Percentiles rank a stretch among this genome's conserved stretches.
These are phyloP conservation scores for Schoenoplectus triqueter DNA, from an alignment of 202 grass and related monocot genomes.

Conservation along the genomic window DNA sequence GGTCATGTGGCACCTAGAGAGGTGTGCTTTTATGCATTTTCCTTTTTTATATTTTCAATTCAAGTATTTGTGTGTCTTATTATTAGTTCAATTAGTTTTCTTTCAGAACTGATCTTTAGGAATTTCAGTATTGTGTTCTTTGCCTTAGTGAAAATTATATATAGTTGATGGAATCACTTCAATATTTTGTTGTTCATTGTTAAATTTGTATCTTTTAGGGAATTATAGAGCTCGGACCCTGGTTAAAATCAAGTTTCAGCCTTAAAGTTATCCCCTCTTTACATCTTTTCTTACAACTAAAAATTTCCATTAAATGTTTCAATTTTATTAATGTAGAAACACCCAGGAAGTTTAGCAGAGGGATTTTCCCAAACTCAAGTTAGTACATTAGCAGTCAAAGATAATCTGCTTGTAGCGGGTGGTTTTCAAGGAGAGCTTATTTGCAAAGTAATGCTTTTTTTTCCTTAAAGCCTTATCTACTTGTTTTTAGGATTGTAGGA, in stretches of 20 bases:
- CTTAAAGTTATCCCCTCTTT: neutral
- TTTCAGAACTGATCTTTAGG: neutral
- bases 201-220: neutral
- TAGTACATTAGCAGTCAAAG: slow-evolving; percentile 88
- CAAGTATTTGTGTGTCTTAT: slow-evolving; percentile 4
- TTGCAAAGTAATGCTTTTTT: slow-evolving; percentile 70
- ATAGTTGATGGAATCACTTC: neutral
- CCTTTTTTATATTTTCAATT: neutral
- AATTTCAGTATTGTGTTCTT: neutral
- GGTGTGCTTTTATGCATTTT: slow-evolving; percentile 41
- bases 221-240: neutral
- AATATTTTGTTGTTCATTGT: slow-evolving; percentile 4
- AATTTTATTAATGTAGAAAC: slow-evolving; percentile 68
- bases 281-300: slow-evolving; percentile 9
- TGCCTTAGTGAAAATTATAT: neutral
- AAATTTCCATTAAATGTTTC: slow-evolving; percentile 7
- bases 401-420: slow-evolving; percentile 85
- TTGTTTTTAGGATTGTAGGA: slow-evolving; percentile 25
- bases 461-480: neutral
- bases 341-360: slow-evolving; percentile 79
- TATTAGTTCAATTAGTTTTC: slow-evolving; percentile 10
- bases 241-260: slow-evolving; percentile 21
- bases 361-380: slow-evolving; percentile 98
- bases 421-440: slow-evolving; percentile 98
- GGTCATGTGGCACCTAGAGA: slow-evolving; percentile 86